Evolutionary conservation across 2,329 filamentous ascomycete species (phyloP).

Genomic region (Colletotrichum trifolii): DNA sequence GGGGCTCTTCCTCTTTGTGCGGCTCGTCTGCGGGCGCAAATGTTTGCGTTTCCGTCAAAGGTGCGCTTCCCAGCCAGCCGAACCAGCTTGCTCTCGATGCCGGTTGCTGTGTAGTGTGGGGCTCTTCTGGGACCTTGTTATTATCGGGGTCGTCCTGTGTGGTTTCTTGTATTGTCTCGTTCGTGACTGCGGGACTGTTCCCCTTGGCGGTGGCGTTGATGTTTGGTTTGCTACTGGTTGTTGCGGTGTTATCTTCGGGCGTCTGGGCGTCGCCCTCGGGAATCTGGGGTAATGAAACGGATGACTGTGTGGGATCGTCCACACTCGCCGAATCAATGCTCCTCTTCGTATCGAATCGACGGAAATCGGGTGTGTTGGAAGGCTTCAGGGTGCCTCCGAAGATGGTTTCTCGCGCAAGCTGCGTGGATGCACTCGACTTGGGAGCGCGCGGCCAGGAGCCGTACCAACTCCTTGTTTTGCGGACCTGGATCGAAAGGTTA

Average conservation of each 20-base stretch:
- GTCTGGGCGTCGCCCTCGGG: constrained; percentile 39
- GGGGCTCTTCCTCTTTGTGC: constrained; percentile 31
- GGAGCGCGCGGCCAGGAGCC: constrained; percentile 67
- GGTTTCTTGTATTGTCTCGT: constrained; percentile 3
- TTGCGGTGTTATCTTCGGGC: neutral
- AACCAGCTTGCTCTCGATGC: constrained; percentile 62
- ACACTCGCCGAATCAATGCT: constrained; percentile 44
- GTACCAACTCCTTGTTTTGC: constrained; percentile 70
- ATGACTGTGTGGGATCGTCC: constrained; percentile 46
- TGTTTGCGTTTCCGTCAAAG: constrained; percentile 33
- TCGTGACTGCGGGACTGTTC: neutral
- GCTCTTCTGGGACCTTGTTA: constrained; percentile 38
- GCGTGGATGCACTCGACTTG: constrained; percentile 69
- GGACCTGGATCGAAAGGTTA: constrained; percentile 50
- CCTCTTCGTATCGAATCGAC: constrained; percentile 61
- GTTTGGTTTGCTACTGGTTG: constrained; percentile 2
- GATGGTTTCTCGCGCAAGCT: constrained; percentile 70
- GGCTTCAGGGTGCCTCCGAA: constrained; percentile 65
- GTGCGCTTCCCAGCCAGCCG: constrained; percentile 59
- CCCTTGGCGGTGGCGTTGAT: neutral
- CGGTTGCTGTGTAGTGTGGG: constrained; percentile 29
- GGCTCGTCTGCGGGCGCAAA: constrained; percentile 17
- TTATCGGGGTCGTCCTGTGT: constrained; percentile 42
- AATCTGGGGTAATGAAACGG: constrained; percentile 44
- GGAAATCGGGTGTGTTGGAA: constrained; percentile 58